Evolutionary conservation across 2,329 filamentous ascomycete species (phyloP).

Genomic region (Colletotrichum endophyticum): DNA sequence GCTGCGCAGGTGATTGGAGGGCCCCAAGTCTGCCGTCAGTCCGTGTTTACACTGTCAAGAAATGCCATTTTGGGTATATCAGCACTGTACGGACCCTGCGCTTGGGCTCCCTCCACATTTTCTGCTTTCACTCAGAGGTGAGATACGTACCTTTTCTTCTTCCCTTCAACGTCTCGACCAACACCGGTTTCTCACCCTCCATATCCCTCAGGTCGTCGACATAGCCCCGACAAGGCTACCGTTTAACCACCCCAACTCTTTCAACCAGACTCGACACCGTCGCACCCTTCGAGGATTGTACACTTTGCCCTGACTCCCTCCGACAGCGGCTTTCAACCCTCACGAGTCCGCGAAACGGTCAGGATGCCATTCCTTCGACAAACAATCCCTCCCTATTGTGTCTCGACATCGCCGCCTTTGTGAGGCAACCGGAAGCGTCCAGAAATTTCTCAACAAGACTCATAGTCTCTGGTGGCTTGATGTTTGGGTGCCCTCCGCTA

Average conservation of each 20-base stretch:
- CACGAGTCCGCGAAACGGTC: neutral
- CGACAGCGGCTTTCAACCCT: neutral
- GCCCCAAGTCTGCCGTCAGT: neutral
- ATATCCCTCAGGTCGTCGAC: neutral
- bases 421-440: neutral
- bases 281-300: neutral
- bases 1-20: neutral
- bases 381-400: neutral
- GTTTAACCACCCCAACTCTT: neutral
- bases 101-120: slow-evolving; percentile 10
- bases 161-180: neutral
- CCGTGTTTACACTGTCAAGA: neutral
- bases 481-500: neutral
- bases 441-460: neutral
- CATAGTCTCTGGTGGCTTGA: neutral
- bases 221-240: neutral
- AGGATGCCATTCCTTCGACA: neutral
- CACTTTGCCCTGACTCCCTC: neutral
- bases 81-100: neutral
- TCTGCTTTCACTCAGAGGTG: neutral
- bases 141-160: neutral
- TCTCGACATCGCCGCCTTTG: neutral
- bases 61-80: neutral
- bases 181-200: neutral
- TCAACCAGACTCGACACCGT: neutral